These are phyloP conservation scores for Phytophthora meadii DNA, from an alignment of 352 stramenopile genomes.

Conservation along the genomic window DNA sequence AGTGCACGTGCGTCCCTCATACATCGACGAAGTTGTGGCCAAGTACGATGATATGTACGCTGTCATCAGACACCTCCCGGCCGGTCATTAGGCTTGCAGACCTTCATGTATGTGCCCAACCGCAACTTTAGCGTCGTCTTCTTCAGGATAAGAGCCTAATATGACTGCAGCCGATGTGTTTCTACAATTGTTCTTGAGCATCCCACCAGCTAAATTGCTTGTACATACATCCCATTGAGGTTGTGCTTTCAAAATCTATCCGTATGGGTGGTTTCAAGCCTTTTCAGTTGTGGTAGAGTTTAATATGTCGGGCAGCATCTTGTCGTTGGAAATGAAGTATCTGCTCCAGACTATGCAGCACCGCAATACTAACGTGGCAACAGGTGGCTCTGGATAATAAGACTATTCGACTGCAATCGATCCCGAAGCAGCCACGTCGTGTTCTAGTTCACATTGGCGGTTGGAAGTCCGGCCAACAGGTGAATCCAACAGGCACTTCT, in stretches of 20 bases:
- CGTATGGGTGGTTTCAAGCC: no score
- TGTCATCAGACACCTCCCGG: background rate
- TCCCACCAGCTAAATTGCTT: no score
- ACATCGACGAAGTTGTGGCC: background rate
- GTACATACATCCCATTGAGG: no score
- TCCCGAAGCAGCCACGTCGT: background rate
- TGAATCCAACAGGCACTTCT: background rate
- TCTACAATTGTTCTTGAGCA: no score
- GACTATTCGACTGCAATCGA: background rate
- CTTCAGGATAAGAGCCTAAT: no score
- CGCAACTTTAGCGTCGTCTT: no score
- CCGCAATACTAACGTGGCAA: background rate
- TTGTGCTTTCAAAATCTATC: no score
- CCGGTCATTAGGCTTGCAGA: no score
- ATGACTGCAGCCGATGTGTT: no score
- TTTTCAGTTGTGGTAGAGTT: background rate
- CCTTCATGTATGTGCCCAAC: no score
- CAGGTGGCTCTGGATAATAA: slow-evolving; percentile 1
- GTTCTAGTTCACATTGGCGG: background rate
- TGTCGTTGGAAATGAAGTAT: background rate
- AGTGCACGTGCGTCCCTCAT: background rate
- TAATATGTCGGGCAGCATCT: slow-evolving; percentile 1
- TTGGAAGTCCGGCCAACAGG: background rate
- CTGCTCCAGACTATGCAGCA: background rate
- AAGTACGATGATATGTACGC: background rate